phyloP scores from a whole-genome alignment of 306 rosid genomes.

The Casuarina glauca region DNA sequence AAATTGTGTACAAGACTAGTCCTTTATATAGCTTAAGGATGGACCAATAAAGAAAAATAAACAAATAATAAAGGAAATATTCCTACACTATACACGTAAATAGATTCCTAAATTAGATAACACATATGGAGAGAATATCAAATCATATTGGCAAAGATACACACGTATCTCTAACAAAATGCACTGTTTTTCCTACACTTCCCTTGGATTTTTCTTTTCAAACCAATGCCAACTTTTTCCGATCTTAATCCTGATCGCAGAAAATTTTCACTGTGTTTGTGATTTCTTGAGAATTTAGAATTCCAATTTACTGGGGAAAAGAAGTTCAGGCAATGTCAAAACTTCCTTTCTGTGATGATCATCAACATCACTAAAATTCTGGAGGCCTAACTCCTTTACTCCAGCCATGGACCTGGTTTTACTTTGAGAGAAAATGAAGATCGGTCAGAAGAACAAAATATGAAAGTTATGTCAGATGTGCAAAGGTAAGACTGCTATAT shows the following conservation, averaged over 20 bases:
- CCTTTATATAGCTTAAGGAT: too few relatives aligned
- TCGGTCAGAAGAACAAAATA: constrained; percentile 2
- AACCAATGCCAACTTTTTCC: too few relatives aligned
- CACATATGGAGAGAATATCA: too few relatives aligned
- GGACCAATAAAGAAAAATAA: too few relatives aligned
- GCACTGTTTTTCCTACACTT: not conserved
- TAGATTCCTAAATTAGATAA: too few relatives aligned
- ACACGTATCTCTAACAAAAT: not conserved
- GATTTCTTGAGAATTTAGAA: not conserved
- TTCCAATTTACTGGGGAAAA: not conserved
- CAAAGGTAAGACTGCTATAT: constrained; percentile 28
- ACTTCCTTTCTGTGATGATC: not conserved
- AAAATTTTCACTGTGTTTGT: not conserved
- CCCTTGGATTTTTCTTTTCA: not conserved
- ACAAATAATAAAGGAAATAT: too few relatives aligned
- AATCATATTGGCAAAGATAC: too few relatives aligned
- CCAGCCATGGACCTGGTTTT: not conserved
- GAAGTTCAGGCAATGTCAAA: not conserved
- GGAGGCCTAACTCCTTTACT: not conserved
- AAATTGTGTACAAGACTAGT: too few relatives aligned
- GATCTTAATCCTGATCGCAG: too few relatives aligned
- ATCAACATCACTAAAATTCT: constrained; percentile 14
- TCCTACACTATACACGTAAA: too few relatives aligned
- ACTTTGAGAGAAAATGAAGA: constrained; percentile 24
- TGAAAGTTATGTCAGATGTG: constrained; percentile 23